Evolutionary conservation across 1,284 basidiomycete species (phyloP).

Genomic region (Chalciporus piperatoides): DNA sequence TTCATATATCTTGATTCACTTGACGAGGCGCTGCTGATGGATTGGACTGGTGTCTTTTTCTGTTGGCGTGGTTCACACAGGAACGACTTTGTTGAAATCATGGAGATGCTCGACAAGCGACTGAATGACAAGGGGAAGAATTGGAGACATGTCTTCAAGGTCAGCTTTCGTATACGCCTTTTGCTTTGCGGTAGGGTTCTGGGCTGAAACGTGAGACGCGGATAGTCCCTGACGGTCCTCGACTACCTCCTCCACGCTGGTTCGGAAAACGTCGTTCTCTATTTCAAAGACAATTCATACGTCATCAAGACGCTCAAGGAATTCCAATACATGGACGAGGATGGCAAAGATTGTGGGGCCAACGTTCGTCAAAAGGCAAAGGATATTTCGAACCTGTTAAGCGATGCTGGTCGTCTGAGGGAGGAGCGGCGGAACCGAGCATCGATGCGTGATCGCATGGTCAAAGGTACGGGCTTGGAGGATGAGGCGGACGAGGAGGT

Average conservation of each 20-base stretch:
- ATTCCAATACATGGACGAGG: conserved; percentile 96
- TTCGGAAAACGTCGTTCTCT: conserved; percentile 97
- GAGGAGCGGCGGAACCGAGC: conserved; percentile 85
- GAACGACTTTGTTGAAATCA: conserved; percentile 98
- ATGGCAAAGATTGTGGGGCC: conserved; percentile 95
- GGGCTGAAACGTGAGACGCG: conserved; percentile 10
- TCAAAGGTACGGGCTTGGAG: conserved; percentile 51
- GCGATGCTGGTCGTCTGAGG: conserved; percentile 83
- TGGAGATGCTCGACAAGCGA: conserved; percentile 99
- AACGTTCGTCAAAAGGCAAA: conserved; percentile 99
- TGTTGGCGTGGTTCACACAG: conserved; percentile 38
- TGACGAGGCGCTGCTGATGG: neutral
- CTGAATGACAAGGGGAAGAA: conserved; percentile 99
- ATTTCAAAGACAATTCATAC: conserved; percentile 97
- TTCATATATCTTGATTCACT: neutral
- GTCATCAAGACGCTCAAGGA: conserved; percentile 99
- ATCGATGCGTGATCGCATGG: conserved; percentile 94
- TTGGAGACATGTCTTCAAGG: conserved; percentile 99
- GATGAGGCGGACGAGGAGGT: conserved; percentile 50
- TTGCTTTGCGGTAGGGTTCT: neutral
- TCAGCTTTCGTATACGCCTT: conserved; percentile 30
- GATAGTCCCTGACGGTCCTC: conserved; percentile 88
- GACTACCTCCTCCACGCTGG: conserved; percentile 97
- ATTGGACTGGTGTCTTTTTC: neutral
- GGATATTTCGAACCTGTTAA: conserved; percentile 95